A percentile compares a stretch with the other conserved stretches of the same genome.
Conservation (phyloP, 306 rosid species). For the Vicia faba region DNA sequence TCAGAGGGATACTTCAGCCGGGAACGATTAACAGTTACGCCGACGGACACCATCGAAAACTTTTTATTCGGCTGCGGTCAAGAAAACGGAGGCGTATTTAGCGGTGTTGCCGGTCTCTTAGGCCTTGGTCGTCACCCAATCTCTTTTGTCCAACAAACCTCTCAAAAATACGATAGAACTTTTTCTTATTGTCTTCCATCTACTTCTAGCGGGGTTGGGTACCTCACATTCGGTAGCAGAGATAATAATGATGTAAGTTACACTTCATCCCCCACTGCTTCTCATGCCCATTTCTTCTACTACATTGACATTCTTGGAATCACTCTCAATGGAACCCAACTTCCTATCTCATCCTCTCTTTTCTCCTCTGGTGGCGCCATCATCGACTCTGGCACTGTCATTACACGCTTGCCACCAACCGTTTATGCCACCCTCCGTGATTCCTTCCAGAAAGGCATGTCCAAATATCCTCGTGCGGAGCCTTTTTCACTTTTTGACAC, state of each 20-base stretch:
- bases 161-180: conserved; percentile 45
- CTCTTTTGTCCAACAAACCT: conserved; percentile 70
- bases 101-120: conserved; percentile 61
- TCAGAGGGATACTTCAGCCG: conserved; percentile 56
- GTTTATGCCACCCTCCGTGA: conserved; percentile 50
- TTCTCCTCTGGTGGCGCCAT: conserved; percentile 53
- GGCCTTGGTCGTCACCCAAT: conserved; percentile 76
- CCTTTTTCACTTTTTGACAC: conserved; percentile 54
- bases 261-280: conserved; percentile 49
- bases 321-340: conserved; percentile 36
- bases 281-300: conserved; percentile 43
- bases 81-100: conserved; percentile 60
- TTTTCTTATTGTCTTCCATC: conserved; percentile 83
- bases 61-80: conserved; percentile 82
- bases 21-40: conserved; percentile 49
- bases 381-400: conserved; percentile 80
- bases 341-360: conserved; percentile 43
- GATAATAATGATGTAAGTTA: conserved; percentile 35
- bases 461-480: conserved; percentile 49
- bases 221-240: conserved; percentile 45
- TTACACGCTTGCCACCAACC: conserved; percentile 58
- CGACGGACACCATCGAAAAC: conserved; percentile 29
- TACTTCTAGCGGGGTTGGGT: conserved; percentile 53
- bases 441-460: conserved; percentile 49
- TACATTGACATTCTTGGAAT: conserved; percentile 49